Evolutionary conservation across 495 filamentous ascomycete genomes (phyloP), one percentile per base, ranked within the genome.

Genomic region (Xylaria palmicola): DNA sequence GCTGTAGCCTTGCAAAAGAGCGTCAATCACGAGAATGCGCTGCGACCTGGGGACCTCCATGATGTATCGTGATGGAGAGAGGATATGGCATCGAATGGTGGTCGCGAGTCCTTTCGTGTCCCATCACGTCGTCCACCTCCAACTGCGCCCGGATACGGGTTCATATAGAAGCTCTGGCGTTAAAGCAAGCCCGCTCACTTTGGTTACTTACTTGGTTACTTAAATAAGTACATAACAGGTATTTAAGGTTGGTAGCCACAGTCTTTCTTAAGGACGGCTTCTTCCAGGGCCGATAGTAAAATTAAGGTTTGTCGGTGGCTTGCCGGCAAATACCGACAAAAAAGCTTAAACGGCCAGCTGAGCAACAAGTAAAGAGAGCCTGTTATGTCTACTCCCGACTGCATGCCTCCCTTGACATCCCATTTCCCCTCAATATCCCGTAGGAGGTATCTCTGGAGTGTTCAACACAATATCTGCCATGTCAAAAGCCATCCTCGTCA

Each of bases 401-500:
- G n/a, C n/a, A n/a, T n/a, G n/a, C 22, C 17, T 9, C 9, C 8
- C 13, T 6, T 20, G 9, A 15, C 0, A 10, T 9, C 6, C 8
- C 10, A n/a, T 30, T 48, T 30, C n/a, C 4, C 13, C 27, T 10
- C 3, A 2, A 19, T n/a, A 19, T 20, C 32, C 12, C n/a, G 1
- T 9, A 32, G 7, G 17, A 20, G n/a, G 12, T 8, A 7, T 34
- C 29, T 9, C n/a, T 32, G 41, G 15, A 9, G 22, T 22, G 17
- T 27, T 9, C 1, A 43, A 43, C 13, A 32, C 10, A 54, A 62
- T 44, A n/a, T n/a, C n/a, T n/a, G n/a, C n/a, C 52, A 73, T 76
- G 73, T 20, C 69, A 30, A 72, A 72, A 66, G 60, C 75, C n/a
- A 67, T 89, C 50, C 82, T 90, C 49, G 69, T 90, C 57, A 86